Evolutionary conservation across 495 filamentous ascomycete genomes (phyloP), one percentile per base, ranked within the genome.

Genomic region (Podospora sp.): DNA sequence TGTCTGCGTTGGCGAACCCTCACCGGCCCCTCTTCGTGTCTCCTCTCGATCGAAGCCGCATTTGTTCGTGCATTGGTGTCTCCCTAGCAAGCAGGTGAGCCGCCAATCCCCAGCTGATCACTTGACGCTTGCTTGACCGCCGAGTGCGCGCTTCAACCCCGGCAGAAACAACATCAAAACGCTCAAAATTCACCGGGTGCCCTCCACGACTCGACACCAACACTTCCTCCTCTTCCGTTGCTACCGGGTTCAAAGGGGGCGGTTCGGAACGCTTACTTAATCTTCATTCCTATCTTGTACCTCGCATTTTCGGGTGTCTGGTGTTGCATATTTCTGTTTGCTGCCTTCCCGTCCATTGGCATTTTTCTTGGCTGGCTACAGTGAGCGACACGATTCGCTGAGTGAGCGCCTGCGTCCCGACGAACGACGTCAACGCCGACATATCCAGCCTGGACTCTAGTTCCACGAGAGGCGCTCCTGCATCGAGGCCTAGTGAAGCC

Each of bases 111-210:
- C 8, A n/a, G 11, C 33, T 46, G 58, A 61, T 61, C 58, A 61
- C 58, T 61, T 61, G 58, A 58, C 55, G 21, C 21, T 58, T 58
- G 21, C 50, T 63, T 36, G 55, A 49, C 62, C n/a, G 49, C 35
- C 18, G 25, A 52, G 22, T 64, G 49, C 49, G 12, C 18, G n/a
- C 49, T 55, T 33, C 26, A 22, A 64, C 62, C 29, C 29, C 29
- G 29, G 29, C 29, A 33, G 29, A 33, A 33, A 24, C 62, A 36
- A 7, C 62, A 29, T 64, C 49, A 49, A 56, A 55, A 64, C 49
- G 25, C 20, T 63, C 50, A 52, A 53, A 35, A 62, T 35, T 36
- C 21, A 33, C 29, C 4, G 29, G 29, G 24, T 57, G 25, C 59
- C 12, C 27, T 61, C 29, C 14, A n/a, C 59, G 21, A 21, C n/a